Conservation (phyloP, 352 stramenopile species). For the Globisporangium middletonii region DNA sequence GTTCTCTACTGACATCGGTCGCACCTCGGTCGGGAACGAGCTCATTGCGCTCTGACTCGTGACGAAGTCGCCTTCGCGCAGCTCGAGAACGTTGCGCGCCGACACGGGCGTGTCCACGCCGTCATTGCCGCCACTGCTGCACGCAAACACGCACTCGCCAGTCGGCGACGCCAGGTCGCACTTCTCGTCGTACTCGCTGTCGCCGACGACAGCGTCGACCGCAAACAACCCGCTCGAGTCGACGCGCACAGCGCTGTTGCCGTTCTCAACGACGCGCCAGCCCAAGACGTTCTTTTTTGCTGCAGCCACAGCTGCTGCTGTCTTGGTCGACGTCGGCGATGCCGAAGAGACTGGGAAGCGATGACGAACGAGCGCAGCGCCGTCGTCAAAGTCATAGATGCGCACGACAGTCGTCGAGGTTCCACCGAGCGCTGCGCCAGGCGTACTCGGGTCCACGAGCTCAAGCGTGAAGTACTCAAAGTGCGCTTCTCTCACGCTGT, state of each 20-base stretch:
- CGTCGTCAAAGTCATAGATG: conserved; percentile 64
- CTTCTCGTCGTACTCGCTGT: conserved; percentile 57
- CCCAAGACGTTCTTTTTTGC: conserved; percentile 19
- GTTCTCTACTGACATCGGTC: neutral
- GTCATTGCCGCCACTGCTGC: conserved; percentile 31
- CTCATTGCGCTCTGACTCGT: conserved; percentile 24
- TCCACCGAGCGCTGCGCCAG: conserved; percentile 24
- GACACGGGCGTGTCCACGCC: conserved; percentile 12
- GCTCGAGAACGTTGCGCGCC: conserved; percentile 26
- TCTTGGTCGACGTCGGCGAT: too few relatives aligned
- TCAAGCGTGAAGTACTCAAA: conserved; percentile 48
- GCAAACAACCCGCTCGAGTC: conserved; percentile 53
- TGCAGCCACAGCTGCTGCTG: neutral
- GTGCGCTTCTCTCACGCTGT: conserved; percentile 32
- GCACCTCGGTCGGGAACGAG: conserved; percentile 38
- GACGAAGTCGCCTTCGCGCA: conserved; percentile 35
- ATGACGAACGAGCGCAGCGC: conserved; percentile 15
- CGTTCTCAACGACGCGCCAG: conserved; percentile 57
- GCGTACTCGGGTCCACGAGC: conserved; percentile 21
- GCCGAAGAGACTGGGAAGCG: conserved; percentile 19
- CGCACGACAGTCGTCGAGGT: conserved; percentile 28
- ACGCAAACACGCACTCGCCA: conserved; percentile 42
- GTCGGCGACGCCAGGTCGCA: conserved; percentile 55
- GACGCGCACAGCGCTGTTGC: conserved; percentile 27
- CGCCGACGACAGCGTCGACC: conserved; percentile 48